A percentile compares a stretch with the other conserved stretches of the same genome.
Evolutionary conservation across 169 alveolate genomes (phyloP).

Genomic region (Plasmodium vivax): DNA sequence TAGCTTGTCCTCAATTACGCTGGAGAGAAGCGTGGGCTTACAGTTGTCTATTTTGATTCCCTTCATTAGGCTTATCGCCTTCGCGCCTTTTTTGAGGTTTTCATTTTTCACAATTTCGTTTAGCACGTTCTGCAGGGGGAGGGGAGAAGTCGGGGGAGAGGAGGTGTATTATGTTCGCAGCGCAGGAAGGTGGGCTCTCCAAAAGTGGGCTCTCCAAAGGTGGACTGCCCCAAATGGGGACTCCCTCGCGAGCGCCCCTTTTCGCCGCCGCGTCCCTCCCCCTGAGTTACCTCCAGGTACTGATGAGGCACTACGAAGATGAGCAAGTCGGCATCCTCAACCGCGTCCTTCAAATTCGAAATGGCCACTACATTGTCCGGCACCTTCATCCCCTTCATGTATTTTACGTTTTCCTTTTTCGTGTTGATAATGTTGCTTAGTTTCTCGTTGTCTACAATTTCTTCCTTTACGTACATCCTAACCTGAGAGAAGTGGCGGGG

Average conservation of each 20-base stretch:
- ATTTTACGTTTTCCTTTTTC: conserved; percentile 90
- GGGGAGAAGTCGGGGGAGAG: not conserved
- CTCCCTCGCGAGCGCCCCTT: not conserved
- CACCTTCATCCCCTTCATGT: conserved; percentile 89
- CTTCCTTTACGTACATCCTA: conserved; percentile 91
- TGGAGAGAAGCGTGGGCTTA: conserved; percentile 83
- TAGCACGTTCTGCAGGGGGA: conserved; percentile 44
- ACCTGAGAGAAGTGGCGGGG: conserved; percentile 79
- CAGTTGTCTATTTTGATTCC: conserved; percentile 85
- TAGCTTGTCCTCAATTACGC: conserved; percentile 79
- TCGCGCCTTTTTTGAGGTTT: conserved; percentile 79
- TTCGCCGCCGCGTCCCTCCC: not conserved
- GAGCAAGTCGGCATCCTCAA: conserved; percentile 88
- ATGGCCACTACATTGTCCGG: conserved; percentile 91
- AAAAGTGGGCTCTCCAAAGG: not conserved
- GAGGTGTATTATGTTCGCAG: not conserved
- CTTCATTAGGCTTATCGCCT: conserved; percentile 88
- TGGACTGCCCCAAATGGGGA: not conserved
- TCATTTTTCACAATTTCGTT: conserved; percentile 75
- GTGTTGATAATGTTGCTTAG: conserved; percentile 89
- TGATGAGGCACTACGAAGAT: conserved; percentile 93
- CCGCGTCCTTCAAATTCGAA: conserved; percentile 88
- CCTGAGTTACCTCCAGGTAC: conserved; percentile 80
- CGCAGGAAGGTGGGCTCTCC: not conserved
- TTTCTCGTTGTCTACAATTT: conserved; percentile 86